A percentile compares a stretch with the other conserved stretches of the same genome.
Evolutionary conservation across 2,329 filamentous ascomycete species (phyloP).

Genomic region (Teratosphaeria viscida): DNA sequence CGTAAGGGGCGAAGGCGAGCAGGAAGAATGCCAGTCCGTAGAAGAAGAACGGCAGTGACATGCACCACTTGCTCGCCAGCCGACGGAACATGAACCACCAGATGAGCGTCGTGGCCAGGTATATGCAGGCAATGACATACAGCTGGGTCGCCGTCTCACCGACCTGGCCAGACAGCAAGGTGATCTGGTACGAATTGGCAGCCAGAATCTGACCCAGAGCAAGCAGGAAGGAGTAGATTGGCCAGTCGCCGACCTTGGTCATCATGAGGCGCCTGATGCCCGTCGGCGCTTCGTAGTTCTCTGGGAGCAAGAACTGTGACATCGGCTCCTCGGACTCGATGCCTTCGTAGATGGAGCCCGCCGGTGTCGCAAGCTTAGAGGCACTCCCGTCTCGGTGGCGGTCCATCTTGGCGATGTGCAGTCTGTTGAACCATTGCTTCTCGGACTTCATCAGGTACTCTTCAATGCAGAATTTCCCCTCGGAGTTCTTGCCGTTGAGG

Average conservation of each 20-base stretch:
- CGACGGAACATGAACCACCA: slow-evolving; percentile 55
- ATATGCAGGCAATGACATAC: slow-evolving; percentile 51
- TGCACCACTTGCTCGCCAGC: slow-evolving; percentile 45
- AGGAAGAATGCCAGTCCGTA: slow-evolving; percentile 54
- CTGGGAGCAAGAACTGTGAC: slow-evolving; percentile 47
- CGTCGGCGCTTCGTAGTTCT: slow-evolving; percentile 46
- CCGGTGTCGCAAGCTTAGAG: slow-evolving; percentile 24
- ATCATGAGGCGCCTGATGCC: slow-evolving; percentile 47
- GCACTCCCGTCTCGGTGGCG: slow-evolving; percentile 29
- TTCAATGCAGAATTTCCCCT: slow-evolving; percentile 52
- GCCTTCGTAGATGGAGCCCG: slow-evolving; percentile 33
- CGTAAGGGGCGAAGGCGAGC: slow-evolving; percentile 52
- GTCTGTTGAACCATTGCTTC: slow-evolving; percentile 54
- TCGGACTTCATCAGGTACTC: slow-evolving; percentile 54
- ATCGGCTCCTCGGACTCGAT: slow-evolving; percentile 28
- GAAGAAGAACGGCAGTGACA: slow-evolving; percentile 52
- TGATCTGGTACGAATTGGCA: slow-evolving; percentile 58
- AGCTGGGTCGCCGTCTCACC: slow-evolving; percentile 49
- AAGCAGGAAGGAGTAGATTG: slow-evolving; percentile 51
- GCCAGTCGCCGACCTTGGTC: slow-evolving; percentile 52
- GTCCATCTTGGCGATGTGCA: slow-evolving; percentile 49
- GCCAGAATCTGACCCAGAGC: slow-evolving; percentile 54
- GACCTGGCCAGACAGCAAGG: slow-evolving; percentile 53
- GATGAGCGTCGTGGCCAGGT: slow-evolving; percentile 45
- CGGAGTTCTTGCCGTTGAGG: slow-evolving; percentile 48